These are phyloP conservation scores for Phytophthora rubi DNA, from an alignment of 352 stramenopile genomes.

Conservation along the genomic window DNA sequence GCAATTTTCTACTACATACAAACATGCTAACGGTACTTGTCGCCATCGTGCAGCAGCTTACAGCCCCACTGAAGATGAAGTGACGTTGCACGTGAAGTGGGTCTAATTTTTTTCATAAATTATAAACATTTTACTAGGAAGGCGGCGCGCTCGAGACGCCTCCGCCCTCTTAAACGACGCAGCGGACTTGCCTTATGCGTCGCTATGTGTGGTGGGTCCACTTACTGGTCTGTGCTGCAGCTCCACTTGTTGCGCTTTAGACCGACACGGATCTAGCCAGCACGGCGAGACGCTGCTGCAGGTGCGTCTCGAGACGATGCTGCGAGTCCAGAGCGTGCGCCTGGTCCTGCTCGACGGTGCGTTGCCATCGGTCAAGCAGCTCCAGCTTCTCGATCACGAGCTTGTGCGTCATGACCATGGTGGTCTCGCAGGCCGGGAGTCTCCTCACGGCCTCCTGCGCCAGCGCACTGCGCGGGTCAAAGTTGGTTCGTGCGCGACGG, in stretches of 20 bases:
- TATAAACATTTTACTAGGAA: slow-evolving; percentile 40
- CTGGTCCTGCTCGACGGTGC: slow-evolving; percentile 63
- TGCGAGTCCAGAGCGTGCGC: slow-evolving; percentile 54
- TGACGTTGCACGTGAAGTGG: slow-evolving; percentile 4
- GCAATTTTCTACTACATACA: no score
- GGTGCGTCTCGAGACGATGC: slow-evolving; percentile 53
- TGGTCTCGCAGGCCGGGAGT: slow-evolving; percentile 72
- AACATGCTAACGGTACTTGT: no score
- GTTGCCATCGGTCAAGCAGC: slow-evolving; percentile 66
- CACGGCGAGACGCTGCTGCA: slow-evolving; percentile 72
- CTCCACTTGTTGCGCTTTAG: slow-evolving; percentile 19
- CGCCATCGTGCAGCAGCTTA: no score
- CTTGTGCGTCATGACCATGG: slow-evolving; percentile 76
- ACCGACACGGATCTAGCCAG: slow-evolving; percentile 63
- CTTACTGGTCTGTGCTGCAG: background rate
- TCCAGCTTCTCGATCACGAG: slow-evolving; percentile 83
- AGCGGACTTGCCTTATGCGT: slow-evolving; percentile 14
- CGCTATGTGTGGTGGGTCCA: slow-evolving; percentile 8
- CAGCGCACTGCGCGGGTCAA: slow-evolving; percentile 61
- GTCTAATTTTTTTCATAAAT: slow-evolving; percentile 23
- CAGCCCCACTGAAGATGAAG: background rate
- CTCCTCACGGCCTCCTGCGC: slow-evolving; percentile 63
- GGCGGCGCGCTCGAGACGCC: slow-evolving; percentile 3
- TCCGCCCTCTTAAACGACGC: slow-evolving; percentile 21
- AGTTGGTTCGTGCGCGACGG: slow-evolving; percentile 64